These are phyloP conservation scores for Sergeia podlipaevii DNA, from an alignment of 208 protist genomes.

Conservation along the genomic window DNA sequence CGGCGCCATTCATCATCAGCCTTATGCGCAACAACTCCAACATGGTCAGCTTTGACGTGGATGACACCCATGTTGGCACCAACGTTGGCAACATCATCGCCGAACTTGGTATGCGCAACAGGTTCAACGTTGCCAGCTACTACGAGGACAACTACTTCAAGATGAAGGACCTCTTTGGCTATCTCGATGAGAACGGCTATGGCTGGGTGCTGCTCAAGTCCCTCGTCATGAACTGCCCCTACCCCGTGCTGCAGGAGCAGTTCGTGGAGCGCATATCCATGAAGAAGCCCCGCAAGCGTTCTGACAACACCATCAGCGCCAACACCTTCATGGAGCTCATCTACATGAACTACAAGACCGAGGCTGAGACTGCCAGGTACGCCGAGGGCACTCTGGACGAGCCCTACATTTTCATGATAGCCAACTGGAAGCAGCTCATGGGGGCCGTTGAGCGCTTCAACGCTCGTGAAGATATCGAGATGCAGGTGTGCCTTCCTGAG, in stretches of 20 bases:
- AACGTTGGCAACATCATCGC: constrained; percentile 71
- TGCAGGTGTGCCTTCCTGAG: constrained; percentile 28
- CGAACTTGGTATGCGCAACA: constrained; percentile 46
- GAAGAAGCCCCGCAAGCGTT: constrained; percentile 57
- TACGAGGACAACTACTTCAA: constrained; percentile 79
- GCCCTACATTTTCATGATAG: constrained; percentile 61
- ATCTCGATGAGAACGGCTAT: constrained; percentile 65
- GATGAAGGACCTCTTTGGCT: constrained; percentile 82
- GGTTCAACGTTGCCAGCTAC: constrained; percentile 56
- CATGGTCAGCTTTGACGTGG: constrained; percentile 58
- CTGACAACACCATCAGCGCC: constrained; percentile 61
- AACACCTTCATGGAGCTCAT: constrained; percentile 81
- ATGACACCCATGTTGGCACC: constrained; percentile 62
- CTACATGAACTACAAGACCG: constrained; percentile 87
- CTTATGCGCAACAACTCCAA: constrained; percentile 71
- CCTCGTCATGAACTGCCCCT: constrained; percentile 66
- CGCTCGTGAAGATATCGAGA: constrained; percentile 3
- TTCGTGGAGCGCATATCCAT: constrained; percentile 73
- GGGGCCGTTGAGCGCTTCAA: constrained; percentile 53
- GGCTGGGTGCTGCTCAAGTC: constrained; percentile 76
- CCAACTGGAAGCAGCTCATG: constrained; percentile 83
- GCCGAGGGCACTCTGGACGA: constrained; percentile 32
- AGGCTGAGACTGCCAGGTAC: constrained; percentile 53
- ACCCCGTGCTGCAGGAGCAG: constrained; percentile 79
- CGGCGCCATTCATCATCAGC: constrained; percentile 55